phyloP scores from a whole-genome alignment of 345 rosid species.

The Brassica carinata region DNA sequence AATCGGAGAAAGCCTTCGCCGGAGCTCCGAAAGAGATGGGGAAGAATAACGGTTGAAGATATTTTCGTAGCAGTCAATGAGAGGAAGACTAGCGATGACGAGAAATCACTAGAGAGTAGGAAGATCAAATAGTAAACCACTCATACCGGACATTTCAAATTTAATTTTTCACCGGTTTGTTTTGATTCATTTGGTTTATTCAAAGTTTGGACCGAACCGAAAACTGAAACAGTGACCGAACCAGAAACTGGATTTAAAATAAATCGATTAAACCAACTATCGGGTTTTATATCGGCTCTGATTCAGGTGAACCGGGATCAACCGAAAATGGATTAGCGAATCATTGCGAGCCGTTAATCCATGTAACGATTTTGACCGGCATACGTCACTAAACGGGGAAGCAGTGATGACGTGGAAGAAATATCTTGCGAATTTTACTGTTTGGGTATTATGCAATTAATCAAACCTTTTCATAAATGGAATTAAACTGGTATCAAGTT shows the following conservation, averaged over 20 bases:
- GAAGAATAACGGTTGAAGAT: neutral
- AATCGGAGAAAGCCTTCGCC: constrained; percentile 1
- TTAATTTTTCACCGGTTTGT: neutral
- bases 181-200: neutral
- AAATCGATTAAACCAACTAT: neutral
- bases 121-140: constrained; percentile 19
- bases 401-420: too few species aligned
- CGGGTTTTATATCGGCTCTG: too few species aligned
- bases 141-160: neutral
- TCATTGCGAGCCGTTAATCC: too few species aligned
- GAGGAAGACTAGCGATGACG: constrained; percentile 16
- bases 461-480: too few species aligned
- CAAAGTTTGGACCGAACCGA: neutral
- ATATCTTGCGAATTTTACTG: too few species aligned
- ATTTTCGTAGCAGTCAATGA: constrained; percentile 20
- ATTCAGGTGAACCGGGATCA: too few species aligned
- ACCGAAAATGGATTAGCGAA: too few species aligned
- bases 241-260: neutral
- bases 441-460: too few species aligned
- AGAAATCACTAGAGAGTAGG: constrained; percentile 12
- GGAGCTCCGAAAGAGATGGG: constrained; percentile 20
- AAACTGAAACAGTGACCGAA: neutral
- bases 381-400: too few species aligned
- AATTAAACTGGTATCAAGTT: too few species aligned
- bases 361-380: too few species aligned